A percentile compares a stretch with the other conserved stretches of the same genome.
Conservation (phyloP, 2,329 filamentous ascomycete species). For the Aureobasidium pullulans region DNA sequence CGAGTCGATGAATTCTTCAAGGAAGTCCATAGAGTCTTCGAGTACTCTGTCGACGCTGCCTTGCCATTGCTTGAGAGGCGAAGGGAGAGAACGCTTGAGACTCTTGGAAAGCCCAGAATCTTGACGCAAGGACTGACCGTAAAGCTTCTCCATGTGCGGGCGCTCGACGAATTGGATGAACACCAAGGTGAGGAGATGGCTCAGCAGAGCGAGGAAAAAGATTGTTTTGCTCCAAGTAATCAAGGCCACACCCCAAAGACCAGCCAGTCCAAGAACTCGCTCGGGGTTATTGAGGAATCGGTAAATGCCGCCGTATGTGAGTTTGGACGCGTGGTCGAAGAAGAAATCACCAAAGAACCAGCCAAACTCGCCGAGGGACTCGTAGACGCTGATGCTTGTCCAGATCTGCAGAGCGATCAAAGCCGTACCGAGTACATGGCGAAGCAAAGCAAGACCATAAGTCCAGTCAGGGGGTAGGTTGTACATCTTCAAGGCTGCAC, state of each 20-base stretch:
- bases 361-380: conserved; percentile 92
- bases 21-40: conserved; percentile 77
- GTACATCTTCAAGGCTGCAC: conserved; percentile 96
- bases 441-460: conserved; percentile 75
- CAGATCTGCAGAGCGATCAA: conserved; percentile 83
- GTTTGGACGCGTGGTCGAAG: conserved; percentile 78
- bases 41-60: conserved; percentile 81
- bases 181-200: conserved; percentile 74
- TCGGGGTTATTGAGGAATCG: conserved; percentile 97
- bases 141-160: conserved; percentile 97
- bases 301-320: conserved; percentile 96
- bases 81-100: conserved; percentile 76
- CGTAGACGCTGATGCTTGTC: conserved; percentile 89
- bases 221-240: conserved; percentile 86
- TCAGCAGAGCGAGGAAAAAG: conserved; percentile 76
- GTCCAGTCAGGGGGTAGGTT: conserved; percentile 76
- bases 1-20: conserved; percentile 82
- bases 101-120: conserved; percentile 91
- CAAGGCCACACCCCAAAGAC: conserved; percentile 89
- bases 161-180: conserved; percentile 93
- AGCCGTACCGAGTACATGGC: conserved; percentile 75
- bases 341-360: conserved; percentile 99
- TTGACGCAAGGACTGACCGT: conserved; percentile 72
- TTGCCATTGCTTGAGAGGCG: conserved; percentile 74
- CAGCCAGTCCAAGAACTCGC: conserved; percentile 83